phyloP scores from a whole-genome alignment of 208 protist genomes.

The Eutreptiella sp. region DNA sequence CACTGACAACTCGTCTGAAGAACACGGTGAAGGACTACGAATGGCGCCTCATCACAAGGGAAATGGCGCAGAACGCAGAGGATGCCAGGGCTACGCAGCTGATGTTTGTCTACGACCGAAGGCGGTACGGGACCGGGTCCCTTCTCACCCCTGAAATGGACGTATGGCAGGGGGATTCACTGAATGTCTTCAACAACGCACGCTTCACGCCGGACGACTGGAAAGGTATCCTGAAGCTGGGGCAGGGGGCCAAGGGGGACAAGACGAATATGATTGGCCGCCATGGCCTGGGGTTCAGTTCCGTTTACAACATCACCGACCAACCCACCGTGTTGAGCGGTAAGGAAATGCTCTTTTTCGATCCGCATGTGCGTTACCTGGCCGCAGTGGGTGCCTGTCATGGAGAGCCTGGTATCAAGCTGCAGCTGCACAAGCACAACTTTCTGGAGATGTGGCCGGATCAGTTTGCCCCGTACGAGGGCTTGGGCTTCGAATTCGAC shows the following conservation, averaged over 20 bases:
- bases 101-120: too few relatives aligned
- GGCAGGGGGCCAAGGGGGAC: not conserved
- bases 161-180: too few relatives aligned
- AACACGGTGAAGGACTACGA: not conserved
- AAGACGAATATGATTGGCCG: constrained; percentile 1
- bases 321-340: constrained; percentile 1
- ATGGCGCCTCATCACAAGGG: not conserved
- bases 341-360: not conserved
- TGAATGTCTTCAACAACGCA: constrained; percentile 25
- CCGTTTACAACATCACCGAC: not conserved
- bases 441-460: constrained; percentile 1
- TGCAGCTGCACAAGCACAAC: not conserved
- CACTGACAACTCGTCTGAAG: too few relatives aligned
- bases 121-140: too few relatives aligned
- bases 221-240: constrained; percentile 12
- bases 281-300: constrained; percentile 1
- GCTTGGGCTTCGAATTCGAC: not conserved
- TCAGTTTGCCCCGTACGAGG: not conserved
- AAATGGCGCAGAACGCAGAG: constrained; percentile 4
- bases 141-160: too few relatives aligned
- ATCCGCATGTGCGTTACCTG: not conserved
- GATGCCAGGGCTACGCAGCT: too few relatives aligned
- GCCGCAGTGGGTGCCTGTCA: not conserved
- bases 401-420: constrained; percentile 1
- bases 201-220: constrained; percentile 20